A percentile compares a stretch with the other conserved stretches of the same genome.
These are phyloP conservation scores for Echeveria elegans DNA, from an alignment of 164 flowering plant species.

Conservation along the genomic window DNA sequence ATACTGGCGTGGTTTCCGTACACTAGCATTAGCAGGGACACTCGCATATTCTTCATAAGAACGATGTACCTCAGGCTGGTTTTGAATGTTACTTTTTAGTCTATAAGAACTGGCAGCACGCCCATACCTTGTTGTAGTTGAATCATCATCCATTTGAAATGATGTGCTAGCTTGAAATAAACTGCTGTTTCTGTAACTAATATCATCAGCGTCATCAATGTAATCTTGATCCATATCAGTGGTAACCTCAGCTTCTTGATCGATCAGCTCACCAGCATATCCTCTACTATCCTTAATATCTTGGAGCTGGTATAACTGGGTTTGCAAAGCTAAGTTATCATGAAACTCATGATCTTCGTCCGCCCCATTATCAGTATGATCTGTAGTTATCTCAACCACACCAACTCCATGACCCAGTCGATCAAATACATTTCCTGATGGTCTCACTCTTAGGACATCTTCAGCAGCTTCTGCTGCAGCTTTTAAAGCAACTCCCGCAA, in stretches of 20 bases:
- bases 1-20: constrained; percentile 65
- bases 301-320: neutral
- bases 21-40: constrained; percentile 51
- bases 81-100: constrained; percentile 32
- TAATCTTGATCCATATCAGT: constrained; percentile 51
- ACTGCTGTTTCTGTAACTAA: constrained; percentile 22
- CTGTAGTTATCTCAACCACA: constrained; percentile 20
- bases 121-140: constrained; percentile 34
- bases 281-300: constrained; percentile 14
- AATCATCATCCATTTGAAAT: constrained; percentile 34
- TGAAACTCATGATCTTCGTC: constrained; percentile 2
- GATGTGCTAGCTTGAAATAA: constrained; percentile 29
- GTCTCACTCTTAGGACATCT: constrained; percentile 50
- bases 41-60: constrained; percentile 44
- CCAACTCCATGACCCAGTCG: constrained; percentile 50
- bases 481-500: constrained; percentile 58
- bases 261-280: constrained; percentile 26
- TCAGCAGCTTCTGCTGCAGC: constrained; percentile 89
- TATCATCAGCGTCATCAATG: constrained; percentile 31
- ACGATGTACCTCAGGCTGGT: constrained; percentile 27
- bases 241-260: constrained; percentile 25
- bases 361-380: constrained; percentile 15
- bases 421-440: constrained; percentile 67
- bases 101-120: constrained; percentile 34
- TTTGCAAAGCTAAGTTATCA: neutral